A percentile compares a stretch with the other conserved stretches of the same genome.
Evolutionary conservation across 202 grass and related monocot species (phyloP).

Genomic region (Dendrocalamus latiflorus): DNA sequence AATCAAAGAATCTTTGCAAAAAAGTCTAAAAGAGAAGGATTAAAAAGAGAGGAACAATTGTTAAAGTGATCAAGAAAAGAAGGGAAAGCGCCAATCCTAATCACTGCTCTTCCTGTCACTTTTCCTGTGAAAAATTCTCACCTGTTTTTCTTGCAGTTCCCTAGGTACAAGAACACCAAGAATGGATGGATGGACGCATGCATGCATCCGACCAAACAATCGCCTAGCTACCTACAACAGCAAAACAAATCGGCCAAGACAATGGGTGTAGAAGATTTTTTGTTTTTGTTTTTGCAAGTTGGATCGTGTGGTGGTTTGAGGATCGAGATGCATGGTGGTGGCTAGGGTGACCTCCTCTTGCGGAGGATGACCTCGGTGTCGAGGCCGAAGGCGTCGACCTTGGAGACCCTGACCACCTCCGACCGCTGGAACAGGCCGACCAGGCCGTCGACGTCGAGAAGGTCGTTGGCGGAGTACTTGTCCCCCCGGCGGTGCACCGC

Average conservation of each 20-base stretch:
- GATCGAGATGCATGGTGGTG: not conserved
- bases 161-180: not conserved
- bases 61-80: too few relatives aligned
- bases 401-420: slow-evolving; percentile 52
- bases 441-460: slow-evolving; percentile 51
- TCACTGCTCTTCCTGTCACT: not conserved
- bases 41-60: not conserved
- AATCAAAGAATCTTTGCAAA: not conserved
- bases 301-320: slow-evolving; percentile 2
- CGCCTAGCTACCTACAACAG: not conserved
- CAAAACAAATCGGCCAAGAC: not conserved
- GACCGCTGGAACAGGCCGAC: slow-evolving; percentile 47
- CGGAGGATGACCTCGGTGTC: slow-evolving; percentile 87
- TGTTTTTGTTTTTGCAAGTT: not conserved
- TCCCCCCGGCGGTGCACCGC: slow-evolving; percentile 70
- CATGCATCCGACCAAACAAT: not conserved
- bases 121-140: not conserved
- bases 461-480: slow-evolving; percentile 90
- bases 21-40: not conserved
- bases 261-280: not conserved
- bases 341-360: slow-evolving; percentile 37
- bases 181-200: not conserved
- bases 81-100: not conserved
- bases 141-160: not conserved
- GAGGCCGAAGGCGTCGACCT: slow-evolving; percentile 89